Conservation (phyloP, 345 rosid genomes). For the Acer yangbiense region DNA sequence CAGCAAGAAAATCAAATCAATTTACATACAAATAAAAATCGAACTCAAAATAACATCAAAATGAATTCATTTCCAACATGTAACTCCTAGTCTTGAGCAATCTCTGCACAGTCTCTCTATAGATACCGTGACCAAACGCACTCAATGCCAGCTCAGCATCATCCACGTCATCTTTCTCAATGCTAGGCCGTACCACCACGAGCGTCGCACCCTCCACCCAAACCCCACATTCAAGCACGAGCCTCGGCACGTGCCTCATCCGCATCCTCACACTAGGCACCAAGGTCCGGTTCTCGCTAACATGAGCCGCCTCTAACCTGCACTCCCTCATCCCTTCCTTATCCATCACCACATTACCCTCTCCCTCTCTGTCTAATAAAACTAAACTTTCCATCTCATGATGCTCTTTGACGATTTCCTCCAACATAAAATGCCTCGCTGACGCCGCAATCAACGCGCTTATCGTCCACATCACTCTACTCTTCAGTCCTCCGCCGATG, state of each 20-base stretch:
- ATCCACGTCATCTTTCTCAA: slow-evolving; percentile 27
- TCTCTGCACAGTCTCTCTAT: slow-evolving; percentile 34
- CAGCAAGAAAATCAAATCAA: no score
- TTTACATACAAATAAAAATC: not conserved
- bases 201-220: slow-evolving; percentile 42
- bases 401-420: slow-evolving; percentile 40
- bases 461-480: slow-evolving; percentile 56
- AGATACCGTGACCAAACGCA: slow-evolving; percentile 42
- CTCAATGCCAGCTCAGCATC: slow-evolving; percentile 43
- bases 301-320: slow-evolving; percentile 13
- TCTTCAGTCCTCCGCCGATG: slow-evolving; percentile 40
- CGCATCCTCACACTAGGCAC: slow-evolving; percentile 50
- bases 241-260: slow-evolving; percentile 44
- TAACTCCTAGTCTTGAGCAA: slow-evolving; percentile 42
- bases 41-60: slow-evolving; percentile 10
- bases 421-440: slow-evolving; percentile 38
- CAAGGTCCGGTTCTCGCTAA: slow-evolving; percentile 30
- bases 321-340: slow-evolving; percentile 43
- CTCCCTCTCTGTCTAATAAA: slow-evolving; percentile 43
- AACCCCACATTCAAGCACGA: slow-evolving; percentile 24
- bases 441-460: slow-evolving; percentile 53
- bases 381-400: slow-evolving; percentile 33
- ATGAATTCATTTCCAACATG: slow-evolving; percentile 51
- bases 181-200: slow-evolving; percentile 43
- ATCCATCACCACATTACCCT: slow-evolving; percentile 48